Evolutionary conservation across 2,329 filamentous ascomycete species (phyloP).

Genomic region (Fusarium sarcochroum): DNA sequence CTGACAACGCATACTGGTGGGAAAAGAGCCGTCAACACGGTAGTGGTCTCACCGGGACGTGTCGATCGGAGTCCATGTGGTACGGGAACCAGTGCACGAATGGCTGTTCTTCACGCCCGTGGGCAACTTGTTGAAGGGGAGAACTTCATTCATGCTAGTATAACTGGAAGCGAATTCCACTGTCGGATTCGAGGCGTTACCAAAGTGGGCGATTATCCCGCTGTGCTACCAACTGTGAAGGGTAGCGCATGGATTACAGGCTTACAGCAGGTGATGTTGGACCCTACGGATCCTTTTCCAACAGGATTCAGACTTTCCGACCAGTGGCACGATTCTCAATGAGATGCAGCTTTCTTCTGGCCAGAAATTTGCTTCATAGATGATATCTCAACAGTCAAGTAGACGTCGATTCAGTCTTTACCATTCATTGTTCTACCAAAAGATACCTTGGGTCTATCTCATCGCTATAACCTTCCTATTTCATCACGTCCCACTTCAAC

Average conservation of each 20-base stretch:
- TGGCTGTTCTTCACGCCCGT: constrained; percentile 60
- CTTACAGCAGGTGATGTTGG: constrained; percentile 59
- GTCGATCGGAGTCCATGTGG: constrained; percentile 63
- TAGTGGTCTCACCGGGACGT: constrained; percentile 60
- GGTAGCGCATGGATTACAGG: constrained; percentile 63
- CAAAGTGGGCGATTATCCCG: constrained; percentile 56
- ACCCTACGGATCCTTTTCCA: constrained; percentile 61
- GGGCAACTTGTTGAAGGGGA: constrained; percentile 56
- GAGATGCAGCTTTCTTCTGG: too few relatives aligned
- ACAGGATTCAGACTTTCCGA: constrained; percentile 10
- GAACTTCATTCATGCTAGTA: constrained; percentile 56
- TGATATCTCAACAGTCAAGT: too few relatives aligned
- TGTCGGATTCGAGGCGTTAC: constrained; percentile 56
- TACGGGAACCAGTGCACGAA: constrained; percentile 60
- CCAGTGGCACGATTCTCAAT: not conserved
- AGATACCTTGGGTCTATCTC: too few relatives aligned
- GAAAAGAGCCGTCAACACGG: constrained; percentile 56
- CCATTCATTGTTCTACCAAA: too few relatives aligned
- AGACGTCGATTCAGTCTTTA: too few relatives aligned
- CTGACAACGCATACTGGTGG: constrained; percentile 39
- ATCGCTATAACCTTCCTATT: too few relatives aligned
- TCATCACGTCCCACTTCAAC: too few relatives aligned
- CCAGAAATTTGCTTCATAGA: too few relatives aligned
- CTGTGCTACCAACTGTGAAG: constrained; percentile 58
- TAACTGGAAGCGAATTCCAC: constrained; percentile 60